Evolutionary conservation across 1,139 yeast genomes (phyloP), one percentile per base, ranked within the genome.

Genomic region (Pichia sp.): DNA sequence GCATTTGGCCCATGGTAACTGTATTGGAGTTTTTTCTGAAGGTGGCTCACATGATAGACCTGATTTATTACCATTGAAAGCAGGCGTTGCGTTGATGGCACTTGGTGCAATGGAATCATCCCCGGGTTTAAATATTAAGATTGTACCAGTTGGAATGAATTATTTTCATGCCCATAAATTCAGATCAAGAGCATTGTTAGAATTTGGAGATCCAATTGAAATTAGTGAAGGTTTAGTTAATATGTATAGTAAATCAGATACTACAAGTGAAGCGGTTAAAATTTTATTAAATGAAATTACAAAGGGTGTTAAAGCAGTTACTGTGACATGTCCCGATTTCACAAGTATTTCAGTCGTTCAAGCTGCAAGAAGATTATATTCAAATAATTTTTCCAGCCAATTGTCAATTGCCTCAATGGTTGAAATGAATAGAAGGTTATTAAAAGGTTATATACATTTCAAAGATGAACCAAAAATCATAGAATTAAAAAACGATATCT

Each of bases 31-130:
- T 49, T 93, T 91, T 70, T 98, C 98, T 4, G 98, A 91, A 70
- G 98, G 98, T 49, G 98, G 98, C 0, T 87, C 96, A 19, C 99
- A 93, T 62, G 99, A 93, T 67, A 76, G 98, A 56, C 84, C 98
- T 0, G 96, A 89, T 59, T 70, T 93, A 58, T 73, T 93, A 51
- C 98, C 98, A 0, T 73, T 93, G 62, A 93, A 93, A 65, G 97
- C 98, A 0, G 99, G 99, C 53, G 98, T 93, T 19, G 98, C 97
- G 2, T 85, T 93, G 50, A 93, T 93, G 98, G 98, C 98, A 0
- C 73, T 93, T 25, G 98, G 98, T 22, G 95, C 98, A 0, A 78
- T 88, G 76, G 87, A 83, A 19, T 74, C 79, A 48, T 76, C 81
- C 56, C 89, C 95, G 0, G 75, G 80, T 45, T 81, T 86, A 57